Conservation (phyloP, 1,284 basidiomycete species). For the Thecaphora thlaspeos region DNA sequence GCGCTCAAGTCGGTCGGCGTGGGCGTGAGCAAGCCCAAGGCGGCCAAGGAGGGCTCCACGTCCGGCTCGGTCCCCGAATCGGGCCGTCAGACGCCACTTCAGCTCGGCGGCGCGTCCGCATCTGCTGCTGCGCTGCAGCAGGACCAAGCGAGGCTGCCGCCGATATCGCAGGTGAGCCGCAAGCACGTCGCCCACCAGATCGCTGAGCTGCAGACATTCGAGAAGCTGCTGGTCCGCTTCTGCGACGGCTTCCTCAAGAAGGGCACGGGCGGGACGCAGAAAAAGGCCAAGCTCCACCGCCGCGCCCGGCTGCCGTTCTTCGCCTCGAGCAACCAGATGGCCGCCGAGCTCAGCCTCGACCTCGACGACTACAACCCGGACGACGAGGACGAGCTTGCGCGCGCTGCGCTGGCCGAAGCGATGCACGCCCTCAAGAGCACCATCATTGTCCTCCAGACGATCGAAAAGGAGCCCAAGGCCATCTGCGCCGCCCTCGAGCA, state of each 20-base stretch:
- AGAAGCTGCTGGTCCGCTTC: conserved; percentile 51
- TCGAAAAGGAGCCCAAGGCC: conserved; percentile 44
- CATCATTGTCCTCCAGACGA: conserved; percentile 41
- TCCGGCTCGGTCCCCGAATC: conserved; percentile 13
- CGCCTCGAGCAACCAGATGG: conserved; percentile 6
- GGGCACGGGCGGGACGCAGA: conserved; percentile 1
- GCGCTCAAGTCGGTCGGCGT: conserved; percentile 48
- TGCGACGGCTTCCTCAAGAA: conserved; percentile 41
- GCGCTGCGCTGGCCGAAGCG: conserved; percentile 51
- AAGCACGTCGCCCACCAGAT: conserved; percentile 45
- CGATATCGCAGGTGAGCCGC: conserved; percentile 36
- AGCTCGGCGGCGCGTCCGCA: too few relatives aligned
- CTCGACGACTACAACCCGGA: conserved; percentile 32
- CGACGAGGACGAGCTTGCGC: conserved; percentile 52
- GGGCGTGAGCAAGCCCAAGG: conserved; percentile 5
- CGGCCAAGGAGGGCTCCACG: background rate
- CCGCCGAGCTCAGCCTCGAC: conserved; percentile 8
- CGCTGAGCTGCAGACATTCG: conserved; percentile 49
- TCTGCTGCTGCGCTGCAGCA: too few relatives aligned
- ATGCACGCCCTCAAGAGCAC: conserved; percentile 50
- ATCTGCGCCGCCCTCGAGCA: conserved; percentile 24
- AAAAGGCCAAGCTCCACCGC: conserved; percentile 15
- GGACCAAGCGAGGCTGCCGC: conserved; percentile 9
- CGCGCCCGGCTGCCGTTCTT: conserved; percentile 19
- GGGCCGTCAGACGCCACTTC: conserved; percentile 24